Evolutionary conservation across 768 basidiomycete genomes (phyloP).

Genomic region (Royoungia palumana): DNA sequence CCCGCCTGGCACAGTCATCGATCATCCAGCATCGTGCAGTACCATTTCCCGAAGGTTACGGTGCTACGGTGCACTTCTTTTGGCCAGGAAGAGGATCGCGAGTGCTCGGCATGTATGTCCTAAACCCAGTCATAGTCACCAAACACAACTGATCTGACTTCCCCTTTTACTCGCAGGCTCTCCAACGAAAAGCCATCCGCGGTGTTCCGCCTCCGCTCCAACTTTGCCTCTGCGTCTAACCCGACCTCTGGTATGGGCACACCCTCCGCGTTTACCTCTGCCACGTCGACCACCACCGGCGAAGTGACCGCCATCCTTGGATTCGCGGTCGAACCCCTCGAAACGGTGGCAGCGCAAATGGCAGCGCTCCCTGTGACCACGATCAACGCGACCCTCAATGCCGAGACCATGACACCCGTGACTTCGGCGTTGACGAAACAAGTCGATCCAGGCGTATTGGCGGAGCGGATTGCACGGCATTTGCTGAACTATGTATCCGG

Average conservation of each 20-base stretch:
- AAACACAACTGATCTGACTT: not conserved
- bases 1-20: not conserved
- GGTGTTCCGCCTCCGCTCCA: constrained; percentile 77
- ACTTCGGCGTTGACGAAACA: constrained; percentile 12
- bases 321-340: constrained; percentile 73
- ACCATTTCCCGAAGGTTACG: constrained; percentile 80
- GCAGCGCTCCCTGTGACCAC: constrained; percentile 37
- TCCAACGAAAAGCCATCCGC: constrained; percentile 89
- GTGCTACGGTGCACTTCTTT: constrained; percentile 79
- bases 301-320: constrained; percentile 75
- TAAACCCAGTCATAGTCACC: not conserved
- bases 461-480: constrained; percentile 50
- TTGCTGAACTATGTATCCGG: constrained; percentile 73
- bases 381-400: constrained; percentile 24
- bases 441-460: constrained; percentile 16
- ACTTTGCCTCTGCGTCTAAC: constrained; percentile 41
- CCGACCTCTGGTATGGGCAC: constrained; percentile 31
- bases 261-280: constrained; percentile 31
- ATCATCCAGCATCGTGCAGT: constrained; percentile 36
- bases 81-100: constrained; percentile 89
- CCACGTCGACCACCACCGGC: constrained; percentile 30
- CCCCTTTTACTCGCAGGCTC: constrained; percentile 46
- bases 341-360: constrained; percentile 57
- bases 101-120: constrained; percentile 72
- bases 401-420: constrained; percentile 9